phyloP scores from a whole-genome alignment of 2,329 filamentous ascomycete genomes.

The Fusarium lateritium region DNA sequence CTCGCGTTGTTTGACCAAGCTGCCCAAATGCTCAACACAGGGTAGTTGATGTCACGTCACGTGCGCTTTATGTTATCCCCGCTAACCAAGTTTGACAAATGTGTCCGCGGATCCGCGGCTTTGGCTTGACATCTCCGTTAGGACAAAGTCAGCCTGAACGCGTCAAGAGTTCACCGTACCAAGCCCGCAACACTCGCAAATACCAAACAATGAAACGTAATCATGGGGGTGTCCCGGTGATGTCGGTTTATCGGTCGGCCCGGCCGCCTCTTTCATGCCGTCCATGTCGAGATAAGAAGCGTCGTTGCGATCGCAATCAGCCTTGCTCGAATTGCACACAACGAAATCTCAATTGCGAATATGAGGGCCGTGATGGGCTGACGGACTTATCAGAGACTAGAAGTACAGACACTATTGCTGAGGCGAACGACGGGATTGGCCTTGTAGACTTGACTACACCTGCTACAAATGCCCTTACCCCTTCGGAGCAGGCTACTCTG shows the following conservation, averaged over 20 bases:
- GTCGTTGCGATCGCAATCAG: constrained; percentile 12
- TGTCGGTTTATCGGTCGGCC: neutral
- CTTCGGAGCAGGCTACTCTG: neutral
- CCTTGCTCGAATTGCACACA: constrained; percentile 20
- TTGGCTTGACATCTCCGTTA: neutral
- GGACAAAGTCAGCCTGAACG: neutral
- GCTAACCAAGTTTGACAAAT: neutral
- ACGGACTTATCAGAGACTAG: accelerated
- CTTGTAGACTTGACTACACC: neutral
- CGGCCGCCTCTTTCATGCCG: constrained; percentile 3
- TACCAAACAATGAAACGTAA: neutral
- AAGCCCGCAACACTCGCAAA: neutral
- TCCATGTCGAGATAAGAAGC: constrained; percentile 5
- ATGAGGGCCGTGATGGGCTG: neutral
- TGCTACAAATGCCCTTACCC: neutral
- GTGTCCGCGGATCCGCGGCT: constrained; percentile 12
- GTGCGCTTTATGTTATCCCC: too few relatives aligned
- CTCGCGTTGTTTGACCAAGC: too few relatives aligned
- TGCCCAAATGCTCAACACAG: too few relatives aligned
- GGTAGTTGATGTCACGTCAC: neutral
- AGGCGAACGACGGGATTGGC: too few relatives aligned
- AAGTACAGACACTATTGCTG: too few relatives aligned
- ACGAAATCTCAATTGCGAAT: neutral
- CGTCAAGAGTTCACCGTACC: neutral
- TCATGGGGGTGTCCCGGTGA: neutral